These are phyloP conservation scores for Pseudogymnoascus sp. DNA, from an alignment of 2,329 filamentous ascomycete species.

Conservation along the genomic window DNA sequence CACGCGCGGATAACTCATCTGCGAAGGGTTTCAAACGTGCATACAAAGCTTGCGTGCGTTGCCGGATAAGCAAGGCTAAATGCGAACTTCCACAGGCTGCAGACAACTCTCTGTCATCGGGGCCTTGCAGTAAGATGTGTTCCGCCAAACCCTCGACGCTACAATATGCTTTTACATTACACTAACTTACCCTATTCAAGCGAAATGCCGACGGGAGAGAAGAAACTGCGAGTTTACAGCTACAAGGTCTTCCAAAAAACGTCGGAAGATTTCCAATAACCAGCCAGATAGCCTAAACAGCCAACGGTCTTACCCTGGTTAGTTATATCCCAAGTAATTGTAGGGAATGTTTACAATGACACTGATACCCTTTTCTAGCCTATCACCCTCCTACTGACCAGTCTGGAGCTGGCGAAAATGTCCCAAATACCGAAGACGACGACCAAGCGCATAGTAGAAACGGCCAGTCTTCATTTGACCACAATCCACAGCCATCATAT, in stretches of 20 bases:
- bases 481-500: not conserved
- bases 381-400: not conserved
- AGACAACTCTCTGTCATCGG: constrained; percentile 33
- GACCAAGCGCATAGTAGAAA: not conserved
- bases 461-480: not conserved
- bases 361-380: not conserved
- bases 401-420: not conserved
- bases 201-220: constrained; percentile 43
- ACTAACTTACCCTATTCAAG: not conserved
- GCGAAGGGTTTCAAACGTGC: constrained; percentile 39
- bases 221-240: constrained; percentile 40
- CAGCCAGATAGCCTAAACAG: not conserved
- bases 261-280: not conserved
- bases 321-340: not conserved
- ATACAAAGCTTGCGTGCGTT: constrained; percentile 47
- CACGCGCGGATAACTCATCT: not conserved
- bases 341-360: not conserved
- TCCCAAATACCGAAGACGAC: not conserved
- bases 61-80: constrained; percentile 44
- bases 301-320: not conserved
- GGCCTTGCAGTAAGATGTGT: constrained; percentile 31
- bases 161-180: not conserved
- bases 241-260: constrained; percentile 32
- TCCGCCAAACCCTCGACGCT: not conserved
- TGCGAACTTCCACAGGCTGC: constrained; percentile 37